Base-by-base conservation (phyloP, 257 asterid species). In the Fraxinus pennsylvanica region DNA sequence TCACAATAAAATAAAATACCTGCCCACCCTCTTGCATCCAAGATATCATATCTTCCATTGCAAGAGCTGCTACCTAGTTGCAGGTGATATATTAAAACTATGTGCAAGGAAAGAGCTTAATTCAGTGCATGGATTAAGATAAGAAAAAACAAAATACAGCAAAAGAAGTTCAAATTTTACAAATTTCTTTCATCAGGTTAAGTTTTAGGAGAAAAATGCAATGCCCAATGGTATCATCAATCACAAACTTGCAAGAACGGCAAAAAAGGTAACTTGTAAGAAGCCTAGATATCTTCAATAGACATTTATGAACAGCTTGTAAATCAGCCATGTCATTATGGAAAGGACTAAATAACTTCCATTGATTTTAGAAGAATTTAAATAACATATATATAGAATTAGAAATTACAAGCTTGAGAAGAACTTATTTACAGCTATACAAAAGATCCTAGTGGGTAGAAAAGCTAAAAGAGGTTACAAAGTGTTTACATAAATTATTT, bases 1-100 rank as follows among this genome's bases (percentile, higher is more conserved):
- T 47, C 72, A 71, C 33, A 80, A 66, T 35, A 39, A 39, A 39
- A 39, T 39, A 41, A 83, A 7, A 19, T 82, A 88, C 99, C 92
- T 95, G 99, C 71, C 99, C 99, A 82, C 99, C 99, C 89, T 95
- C 99, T 81, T 95, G 98, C 98, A 95, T 93, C 99, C 99, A 95
- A 73, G 97, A 91, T 82, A 90, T 93, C 99, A 95, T 93, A 82
- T 95, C 99, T 85, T 95, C 99, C 98, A 95, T 90, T 69, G 99
- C 99, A 75, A 95, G 91, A 83, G 99, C 99, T 78, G 99, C 99
- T 87, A 95, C 99, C 99, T 95, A 89, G 91, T 86, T 87, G 96
- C 87, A 90, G 77, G 92, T 81, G 89, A 90, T 75, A 90, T 83
- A 85, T 91, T 90, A 90, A 88, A 90, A 92, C 94, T 91, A 90